Evolutionary conservation across 192 early-diverging fungal species (phyloP).

Genomic region (Chytriomyces sp.): DNA sequence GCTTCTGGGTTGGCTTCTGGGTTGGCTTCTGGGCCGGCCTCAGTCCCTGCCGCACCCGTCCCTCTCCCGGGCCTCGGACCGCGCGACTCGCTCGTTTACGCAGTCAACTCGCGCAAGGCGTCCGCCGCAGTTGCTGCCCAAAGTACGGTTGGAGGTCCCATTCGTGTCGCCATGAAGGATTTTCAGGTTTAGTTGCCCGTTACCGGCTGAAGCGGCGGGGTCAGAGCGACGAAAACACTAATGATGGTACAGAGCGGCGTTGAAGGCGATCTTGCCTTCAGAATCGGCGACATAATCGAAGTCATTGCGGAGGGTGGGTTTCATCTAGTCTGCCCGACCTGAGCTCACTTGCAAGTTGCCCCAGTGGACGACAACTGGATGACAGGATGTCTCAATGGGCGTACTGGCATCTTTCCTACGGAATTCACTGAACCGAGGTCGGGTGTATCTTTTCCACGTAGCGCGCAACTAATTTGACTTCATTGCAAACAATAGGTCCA

Average conservation of each 20-base stretch:
- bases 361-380: constrained; percentile 37
- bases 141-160: neutral
- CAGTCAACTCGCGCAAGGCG: neutral
- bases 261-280: constrained; percentile 31
- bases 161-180: constrained; percentile 23
- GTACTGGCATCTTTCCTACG: constrained; percentile 31
- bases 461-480: too few species aligned
- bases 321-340: neutral
- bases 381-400: constrained; percentile 21
- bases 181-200: too few species aligned
- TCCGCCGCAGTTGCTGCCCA: too few species aligned
- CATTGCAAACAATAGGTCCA: too few species aligned
- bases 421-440: constrained; percentile 34
- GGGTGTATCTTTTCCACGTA: too few species aligned
- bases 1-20: too few species aligned
- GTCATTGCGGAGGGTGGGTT: constrained; percentile 29
- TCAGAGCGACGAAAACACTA: too few species aligned
- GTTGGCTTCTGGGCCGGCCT: too few species aligned
- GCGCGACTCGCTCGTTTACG: too few species aligned
- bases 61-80: too few species aligned
- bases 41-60: too few species aligned
- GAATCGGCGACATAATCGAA: constrained; percentile 29
- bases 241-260: constrained; percentile 25
- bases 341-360: neutral
- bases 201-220: too few species aligned